Percentiles rank a stretch among this genome's conserved stretches.
phyloP scores from a whole-genome alignment of 2,329 filamentous ascomycete genomes.

The Orbilia javanica region DNA sequence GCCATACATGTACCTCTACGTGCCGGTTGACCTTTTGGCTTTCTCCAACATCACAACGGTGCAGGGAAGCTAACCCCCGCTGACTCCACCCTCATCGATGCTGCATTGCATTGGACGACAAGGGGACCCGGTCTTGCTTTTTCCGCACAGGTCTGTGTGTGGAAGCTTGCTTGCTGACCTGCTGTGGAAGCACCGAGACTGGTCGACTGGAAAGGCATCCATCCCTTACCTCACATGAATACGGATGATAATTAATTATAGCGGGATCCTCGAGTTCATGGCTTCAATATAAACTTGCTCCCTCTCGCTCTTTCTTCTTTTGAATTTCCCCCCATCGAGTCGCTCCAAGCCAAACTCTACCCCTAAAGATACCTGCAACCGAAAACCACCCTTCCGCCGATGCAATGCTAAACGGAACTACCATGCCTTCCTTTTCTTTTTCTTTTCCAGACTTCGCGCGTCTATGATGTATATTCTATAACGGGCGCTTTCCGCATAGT shows the following conservation, averaged over 20 bases:
- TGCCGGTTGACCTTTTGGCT: constrained; percentile 4
- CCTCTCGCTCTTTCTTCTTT: constrained; percentile 28
- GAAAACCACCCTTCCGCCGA: constrained; percentile 24
- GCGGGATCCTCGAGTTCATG: constrained; percentile 23
- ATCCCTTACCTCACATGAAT: constrained; percentile 49
- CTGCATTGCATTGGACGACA: constrained; percentile 43
- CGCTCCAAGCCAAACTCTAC: constrained; percentile 10
- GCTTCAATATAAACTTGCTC: constrained; percentile 35
- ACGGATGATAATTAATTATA: constrained; percentile 36
- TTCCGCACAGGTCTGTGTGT: constrained; percentile 32
- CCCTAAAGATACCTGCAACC: constrained; percentile 19
- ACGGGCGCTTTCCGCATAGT: constrained; percentile 45
- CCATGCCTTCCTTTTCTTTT: constrained; percentile 12
- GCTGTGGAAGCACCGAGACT: constrained; percentile 31
- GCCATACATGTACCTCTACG: constrained; percentile 9
- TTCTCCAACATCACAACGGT: constrained; percentile 34
- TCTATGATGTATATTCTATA: constrained; percentile 46
- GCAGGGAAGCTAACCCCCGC: constrained; percentile 47
- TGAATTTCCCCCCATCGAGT: background rate
- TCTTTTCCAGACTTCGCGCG: constrained; percentile 16
- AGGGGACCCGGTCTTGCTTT: constrained; percentile 48
- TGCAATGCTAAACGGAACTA: constrained; percentile 42
- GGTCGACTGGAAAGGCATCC: constrained; percentile 6
- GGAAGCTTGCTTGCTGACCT: constrained; percentile 45
- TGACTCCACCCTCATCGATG: constrained; percentile 49